Evolutionary conservation across 1,139 yeast genomes (phyloP).

Genomic region (Suhomyces bolitotheri): DNA sequence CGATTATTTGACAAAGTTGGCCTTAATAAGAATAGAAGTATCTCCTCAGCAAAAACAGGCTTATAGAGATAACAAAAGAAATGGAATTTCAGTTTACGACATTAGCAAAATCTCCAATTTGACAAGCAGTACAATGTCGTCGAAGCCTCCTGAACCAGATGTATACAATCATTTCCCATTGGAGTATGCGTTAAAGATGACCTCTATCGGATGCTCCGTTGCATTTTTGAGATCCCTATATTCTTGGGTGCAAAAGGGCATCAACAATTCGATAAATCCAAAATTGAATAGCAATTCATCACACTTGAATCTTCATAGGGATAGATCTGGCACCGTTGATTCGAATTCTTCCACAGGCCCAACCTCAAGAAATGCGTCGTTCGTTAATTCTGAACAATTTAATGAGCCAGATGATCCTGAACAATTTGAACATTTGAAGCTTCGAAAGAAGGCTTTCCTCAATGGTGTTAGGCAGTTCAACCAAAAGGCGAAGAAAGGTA

Average conservation of each 20-base stretch:
- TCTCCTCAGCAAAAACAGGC: constrained; percentile 67
- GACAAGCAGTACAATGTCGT: constrained; percentile 64
- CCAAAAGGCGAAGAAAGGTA: constrained; percentile 80
- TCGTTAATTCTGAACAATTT: constrained; percentile 25
- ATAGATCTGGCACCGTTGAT: constrained; percentile 43
- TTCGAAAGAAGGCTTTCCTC: constrained; percentile 75
- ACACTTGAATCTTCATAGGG: constrained; percentile 28
- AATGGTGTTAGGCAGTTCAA: constrained; percentile 82
- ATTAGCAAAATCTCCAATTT: constrained; percentile 71
- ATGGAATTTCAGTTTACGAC: constrained; percentile 73
- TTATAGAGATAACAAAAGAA: constrained; percentile 60
- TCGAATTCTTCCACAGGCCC: constrained; percentile 35
- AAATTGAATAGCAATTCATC: constrained; percentile 17
- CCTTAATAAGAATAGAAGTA: constrained; percentile 71
- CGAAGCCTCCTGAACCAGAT: constrained; percentile 66
- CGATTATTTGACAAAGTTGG: constrained; percentile 72
- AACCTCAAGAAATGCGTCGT: constrained; percentile 37
- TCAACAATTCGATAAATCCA: constrained; percentile 23
- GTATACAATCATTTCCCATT: constrained; percentile 58
- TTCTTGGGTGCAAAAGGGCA: constrained; percentile 85
- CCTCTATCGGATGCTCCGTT: constrained; percentile 76
- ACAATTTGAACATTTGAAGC: constrained; percentile 83
- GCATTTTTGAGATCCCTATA: constrained; percentile 79
- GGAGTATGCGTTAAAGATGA: constrained; percentile 83
- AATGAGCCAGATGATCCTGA: constrained; percentile 68